Evolutionary conservation across 768 basidiomycete species (phyloP).

Genomic region (Tephrocybe sp.): DNA sequence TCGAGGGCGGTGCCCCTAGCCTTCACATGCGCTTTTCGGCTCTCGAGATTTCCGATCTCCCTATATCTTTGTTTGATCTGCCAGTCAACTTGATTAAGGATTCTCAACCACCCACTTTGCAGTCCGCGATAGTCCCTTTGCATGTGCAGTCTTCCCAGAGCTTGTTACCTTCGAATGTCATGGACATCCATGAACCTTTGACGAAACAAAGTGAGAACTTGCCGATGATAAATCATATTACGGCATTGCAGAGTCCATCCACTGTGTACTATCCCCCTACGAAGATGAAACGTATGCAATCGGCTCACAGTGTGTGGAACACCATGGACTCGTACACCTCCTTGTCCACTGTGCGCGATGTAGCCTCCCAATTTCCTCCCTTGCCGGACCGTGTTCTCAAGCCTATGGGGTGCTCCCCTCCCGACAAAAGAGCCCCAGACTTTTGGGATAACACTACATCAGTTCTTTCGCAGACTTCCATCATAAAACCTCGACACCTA

Average conservation of each 20-base stretch:
- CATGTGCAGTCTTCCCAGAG: not conserved
- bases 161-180: not conserved
- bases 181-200: not conserved
- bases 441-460: conserved; percentile 13
- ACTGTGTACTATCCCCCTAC: not conserved
- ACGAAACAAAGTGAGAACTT: too few relatives aligned
- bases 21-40: conserved; percentile 57
- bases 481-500: not conserved
- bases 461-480: not conserved
- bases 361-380: conserved; percentile 55
- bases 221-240: too few relatives aligned
- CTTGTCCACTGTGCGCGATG: conserved; percentile 45
- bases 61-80: conserved; percentile 30
- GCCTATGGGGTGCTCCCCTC: conserved; percentile 10
- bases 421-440: not conserved
- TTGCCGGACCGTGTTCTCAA: conserved; percentile 37
- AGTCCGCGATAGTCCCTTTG: not conserved
- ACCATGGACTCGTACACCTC: conserved; percentile 40
- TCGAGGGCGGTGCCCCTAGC: conserved; percentile 45
- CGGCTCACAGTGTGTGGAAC: conserved; percentile 14
- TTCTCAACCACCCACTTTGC: conserved; percentile 16
- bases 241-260: not conserved
- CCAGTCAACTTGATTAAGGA: too few relatives aligned
- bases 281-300: conserved; percentile 1
- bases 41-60: conserved; percentile 45